Base-by-base conservation (phyloP, 73 alveolate genomes). In the Paramecium octaurelia region DNA sequence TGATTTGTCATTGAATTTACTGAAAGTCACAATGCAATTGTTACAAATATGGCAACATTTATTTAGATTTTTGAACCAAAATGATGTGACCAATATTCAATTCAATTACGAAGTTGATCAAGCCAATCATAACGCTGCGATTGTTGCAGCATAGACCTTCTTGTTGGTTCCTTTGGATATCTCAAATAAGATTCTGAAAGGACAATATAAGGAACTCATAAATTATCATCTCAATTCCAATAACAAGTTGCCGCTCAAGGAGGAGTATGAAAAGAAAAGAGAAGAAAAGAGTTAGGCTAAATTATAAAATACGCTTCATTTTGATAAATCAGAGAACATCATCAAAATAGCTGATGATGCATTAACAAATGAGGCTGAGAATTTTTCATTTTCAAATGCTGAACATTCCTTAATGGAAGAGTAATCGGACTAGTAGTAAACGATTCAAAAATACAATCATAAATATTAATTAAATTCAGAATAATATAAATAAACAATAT, bases 351-450 rank as follows among this genome's bases (percentile, higher is more conserved):
- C 60, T 36, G 87, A 73, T 36, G 87, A 73, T 36, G 87, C 87
- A 0, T 18, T 73, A 31, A 73, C 87, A 14, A 73, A 73, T 73
- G 87, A 73, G 8, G 59, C 57, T 16, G 87, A 73, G 35, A 73
- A 73, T 36, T 73, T 73, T 36, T 73, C 87, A 31, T 73, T 73
- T 73, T 73, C 87, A 38, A 73, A 73, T 73, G 87, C 87, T 73
- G 87, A 73, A 18, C 87, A 73, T 38, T 73, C 87, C 1, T 9
- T 73, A 31, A 73, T 29, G 40, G 87, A 73, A 36, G 87, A 73
- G 35, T 36, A 36, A 20, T 73, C 87, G 14, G 87, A 73, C 20
- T 73, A 73, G 12, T 38, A 73, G 14, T 36, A 73, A 73, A 73
- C 87, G 4, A 29, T 73, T 29, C 46, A 73, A 36, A 73, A 73